Conservation (phyloP, 2,329 filamentous ascomycete species). For the Microsporum ferrugineum region DNA sequence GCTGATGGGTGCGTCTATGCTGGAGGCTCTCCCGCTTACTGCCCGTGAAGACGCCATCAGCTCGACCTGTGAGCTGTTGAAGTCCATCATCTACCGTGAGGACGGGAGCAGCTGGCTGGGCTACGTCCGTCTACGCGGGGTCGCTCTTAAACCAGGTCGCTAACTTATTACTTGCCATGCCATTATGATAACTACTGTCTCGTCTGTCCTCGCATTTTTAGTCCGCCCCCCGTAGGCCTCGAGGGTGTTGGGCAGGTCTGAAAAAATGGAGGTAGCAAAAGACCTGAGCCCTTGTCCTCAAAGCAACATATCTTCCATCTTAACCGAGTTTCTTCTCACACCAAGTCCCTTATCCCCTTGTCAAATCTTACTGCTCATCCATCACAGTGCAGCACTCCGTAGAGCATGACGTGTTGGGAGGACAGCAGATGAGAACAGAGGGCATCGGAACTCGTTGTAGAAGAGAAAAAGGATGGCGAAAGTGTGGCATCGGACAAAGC, state of each 20-base stretch:
- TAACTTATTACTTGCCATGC: not conserved
- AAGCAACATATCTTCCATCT: not conserved
- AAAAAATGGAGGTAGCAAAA: constrained; percentile 35
- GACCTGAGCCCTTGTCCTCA: not conserved
- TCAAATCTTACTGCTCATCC: constrained; percentile 14
- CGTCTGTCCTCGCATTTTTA: constrained; percentile 45
- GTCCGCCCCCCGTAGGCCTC: constrained; percentile 43
- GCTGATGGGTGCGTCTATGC: constrained; percentile 50
- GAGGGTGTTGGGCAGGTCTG: constrained; percentile 42
- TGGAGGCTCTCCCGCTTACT: constrained; percentile 42
- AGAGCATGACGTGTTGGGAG: constrained; percentile 8
- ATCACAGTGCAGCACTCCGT: constrained; percentile 14
- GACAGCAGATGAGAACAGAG: not conserved
- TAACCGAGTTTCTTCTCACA: not conserved
- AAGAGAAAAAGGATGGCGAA: not conserved
- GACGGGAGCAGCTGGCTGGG: constrained; percentile 45
- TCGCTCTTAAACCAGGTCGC: constrained; percentile 25
- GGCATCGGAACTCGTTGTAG: constrained; percentile 4
- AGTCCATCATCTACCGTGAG: constrained; percentile 44
- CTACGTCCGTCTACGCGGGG: constrained; percentile 36
- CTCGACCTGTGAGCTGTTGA: constrained; percentile 46
- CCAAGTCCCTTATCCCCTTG: constrained; percentile 11
- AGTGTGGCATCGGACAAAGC: constrained; percentile 3
- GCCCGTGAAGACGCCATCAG: constrained; percentile 43
- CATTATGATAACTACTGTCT: not conserved